Conservation (phyloP, 768 basidiomycete genomes). For the Agrocybe chaxingu region DNA sequence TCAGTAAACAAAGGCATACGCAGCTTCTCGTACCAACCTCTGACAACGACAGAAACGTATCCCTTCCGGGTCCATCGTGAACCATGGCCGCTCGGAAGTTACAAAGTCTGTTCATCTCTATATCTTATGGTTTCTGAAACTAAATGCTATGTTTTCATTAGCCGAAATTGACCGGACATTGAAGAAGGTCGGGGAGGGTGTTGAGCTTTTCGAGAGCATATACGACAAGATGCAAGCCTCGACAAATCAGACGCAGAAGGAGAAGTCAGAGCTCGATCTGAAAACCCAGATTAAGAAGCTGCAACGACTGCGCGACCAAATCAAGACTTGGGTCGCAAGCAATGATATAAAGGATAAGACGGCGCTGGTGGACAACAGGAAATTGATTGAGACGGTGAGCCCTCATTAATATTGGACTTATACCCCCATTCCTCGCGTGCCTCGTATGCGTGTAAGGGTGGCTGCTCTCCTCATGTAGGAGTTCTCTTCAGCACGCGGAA, state of each 20-base stretch:
- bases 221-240: slow-evolving; percentile 98
- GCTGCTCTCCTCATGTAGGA: slow-evolving; percentile 11
- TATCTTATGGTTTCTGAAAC: slow-evolving; percentile 2
- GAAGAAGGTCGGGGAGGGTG: slow-evolving; percentile 95
- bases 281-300: slow-evolving; percentile 97
- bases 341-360: slow-evolving; percentile 99
- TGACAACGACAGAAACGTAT: slow-evolving; percentile 11
- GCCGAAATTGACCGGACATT: slow-evolving; percentile 98
- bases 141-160: slow-evolving; percentile 27
- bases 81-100: slow-evolving; percentile 89
- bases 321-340: slow-evolving; percentile 97
- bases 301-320: slow-evolving; percentile 97
- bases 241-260: slow-evolving; percentile 75
- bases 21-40: slow-evolving; percentile 8
- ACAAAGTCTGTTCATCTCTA: slow-evolving; percentile 54
- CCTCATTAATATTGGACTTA: slow-evolving; percentile 9
- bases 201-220: slow-evolving; percentile 91
- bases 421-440: slow-evolving; percentile 6
- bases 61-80: slow-evolving; percentile 13
- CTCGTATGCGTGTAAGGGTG: slow-evolving; percentile 6
- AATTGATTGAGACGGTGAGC: slow-evolving; percentile 94
- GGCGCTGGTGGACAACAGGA: slow-evolving; percentile 86
- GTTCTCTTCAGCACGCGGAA: slow-evolving; percentile 11
- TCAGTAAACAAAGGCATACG: slow-evolving; percentile 25
- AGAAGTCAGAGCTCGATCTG: slow-evolving; percentile 48